Conservation (phyloP, 208 protist genomes). For the Porcisia deanei region DNA sequence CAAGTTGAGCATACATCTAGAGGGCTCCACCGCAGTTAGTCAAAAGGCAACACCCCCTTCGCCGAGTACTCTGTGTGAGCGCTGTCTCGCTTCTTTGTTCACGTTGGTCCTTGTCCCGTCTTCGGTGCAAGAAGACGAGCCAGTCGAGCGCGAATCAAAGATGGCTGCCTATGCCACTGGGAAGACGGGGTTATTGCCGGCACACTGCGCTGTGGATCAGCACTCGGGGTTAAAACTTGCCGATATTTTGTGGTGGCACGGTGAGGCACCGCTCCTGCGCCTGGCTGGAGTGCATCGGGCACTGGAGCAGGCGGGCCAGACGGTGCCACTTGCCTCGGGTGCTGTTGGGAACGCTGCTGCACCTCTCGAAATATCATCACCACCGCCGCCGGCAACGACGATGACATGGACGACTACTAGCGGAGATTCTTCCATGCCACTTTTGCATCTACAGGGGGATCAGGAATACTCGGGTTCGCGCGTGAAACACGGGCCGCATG, state of each 20-base stretch:
- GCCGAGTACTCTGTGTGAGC: slow-evolving; percentile 1
- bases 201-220: neutral
- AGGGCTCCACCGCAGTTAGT: neutral
- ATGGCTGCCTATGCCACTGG: neutral
- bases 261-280: slow-evolving; percentile 38
- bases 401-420: neutral
- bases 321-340: neutral
- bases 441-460: neutral
- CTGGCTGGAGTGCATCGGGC: slow-evolving; percentile 35
- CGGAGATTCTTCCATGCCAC: neutral
- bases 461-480: neutral
- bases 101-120: neutral
- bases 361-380: neutral
- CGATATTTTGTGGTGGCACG: slow-evolving; percentile 50
- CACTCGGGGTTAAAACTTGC: slow-evolving; percentile 12
- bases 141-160: neutral
- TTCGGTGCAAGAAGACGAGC: neutral
- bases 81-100: slow-evolving; percentile 10
- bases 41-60: neutral
- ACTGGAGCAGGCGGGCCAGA: neutral
- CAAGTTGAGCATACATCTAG: slow-evolving; percentile 14
- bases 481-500: neutral
- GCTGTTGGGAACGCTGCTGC: neutral
- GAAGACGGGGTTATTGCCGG: neutral
- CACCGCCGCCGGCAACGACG: neutral